These are phyloP conservation scores for Penicillium vulpinum DNA, from an alignment of 2,329 filamentous ascomycete genomes.

Conservation along the genomic window DNA sequence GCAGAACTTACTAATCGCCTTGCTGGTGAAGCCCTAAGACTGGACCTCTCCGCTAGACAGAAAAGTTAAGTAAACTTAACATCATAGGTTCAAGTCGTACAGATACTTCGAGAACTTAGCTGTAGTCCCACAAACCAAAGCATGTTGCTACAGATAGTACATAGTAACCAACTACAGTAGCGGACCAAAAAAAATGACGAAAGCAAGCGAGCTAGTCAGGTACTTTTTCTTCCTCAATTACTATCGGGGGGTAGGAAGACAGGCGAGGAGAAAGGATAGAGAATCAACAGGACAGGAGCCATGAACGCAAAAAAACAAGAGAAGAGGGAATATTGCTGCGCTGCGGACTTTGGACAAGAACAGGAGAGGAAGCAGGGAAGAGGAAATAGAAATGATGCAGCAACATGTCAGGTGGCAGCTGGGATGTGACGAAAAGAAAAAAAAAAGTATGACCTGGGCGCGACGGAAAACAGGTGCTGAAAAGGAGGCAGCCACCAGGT, in stretches of 20 bases:
- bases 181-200: background rate
- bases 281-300: constrained; percentile 23
- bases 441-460: constrained; percentile 13
- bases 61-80: background rate
- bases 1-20: background rate
- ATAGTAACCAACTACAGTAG: background rate
- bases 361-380: constrained; percentile 24
- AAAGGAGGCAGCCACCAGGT: constrained; percentile 11
- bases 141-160: background rate
- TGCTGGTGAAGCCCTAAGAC: background rate
- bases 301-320: constrained; percentile 29
- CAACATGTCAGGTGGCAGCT: constrained; percentile 20
- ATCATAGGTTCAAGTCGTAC: background rate
- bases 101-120: background rate
- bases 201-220: constrained; percentile 12
- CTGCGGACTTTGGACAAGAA: constrained; percentile 38
- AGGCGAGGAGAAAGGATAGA: constrained; percentile 28
- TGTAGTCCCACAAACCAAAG: background rate
- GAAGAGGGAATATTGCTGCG: constrained; percentile 45
- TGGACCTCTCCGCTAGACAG: background rate
- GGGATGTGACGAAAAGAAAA: constrained; percentile 15
- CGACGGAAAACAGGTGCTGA: constrained; percentile 4
- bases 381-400: constrained; percentile 26
- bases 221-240: constrained; percentile 36
- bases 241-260: constrained; percentile 33